Evolutionary conservation across 768 basidiomycete species (phyloP), one percentile per base, ranked within the genome.

Genomic region (Lentinula guzmanii): DNA sequence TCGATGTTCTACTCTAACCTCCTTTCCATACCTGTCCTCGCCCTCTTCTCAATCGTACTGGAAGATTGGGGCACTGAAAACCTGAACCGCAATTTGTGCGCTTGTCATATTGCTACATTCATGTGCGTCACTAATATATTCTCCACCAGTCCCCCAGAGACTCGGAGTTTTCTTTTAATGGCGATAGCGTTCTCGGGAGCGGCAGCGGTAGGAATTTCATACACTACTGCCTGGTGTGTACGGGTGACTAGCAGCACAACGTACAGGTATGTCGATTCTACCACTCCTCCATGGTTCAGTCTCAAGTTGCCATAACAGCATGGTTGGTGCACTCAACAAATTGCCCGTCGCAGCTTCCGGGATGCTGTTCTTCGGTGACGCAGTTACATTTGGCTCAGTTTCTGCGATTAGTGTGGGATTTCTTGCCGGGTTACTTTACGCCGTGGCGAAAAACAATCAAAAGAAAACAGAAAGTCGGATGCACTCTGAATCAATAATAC

Each of bases 1-100:
- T 89, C 95, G 11, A 98, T 98, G 95, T 96, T 93, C 77, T 98
- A 98, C 79, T 97, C 96, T 78, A 99, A 98, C 73, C 71, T 98
- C 50, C 77, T 98, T 56, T 96, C 93, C 18, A 95, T 98, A 67
- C 97, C 97, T 4, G 86, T 98, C 42, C 78, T 99, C 48, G 80
- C 82, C 59, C 67, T 93, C 55, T 93, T 89, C 69, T 97, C 95
- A 8, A 65, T 98, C 65, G 65, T 93, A 52, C 74, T 89, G 34
- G 97, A 99, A 75, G 86, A 97, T 70, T 99, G 97, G 97, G 83
- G 88, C 39, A 76, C 77, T 8, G 87, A 83, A 52, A 95, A 87
- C 70, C 77, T 99, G 39, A 72, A 72, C 39, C 77, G 81, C 53
- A 98, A 96, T 73, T 99, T 99, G 95, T 98, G 72, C 28, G 28